Evolutionary conservation across 352 stramenopile genomes (phyloP).

Genomic region (Phytophthora tentaculata): DNA sequence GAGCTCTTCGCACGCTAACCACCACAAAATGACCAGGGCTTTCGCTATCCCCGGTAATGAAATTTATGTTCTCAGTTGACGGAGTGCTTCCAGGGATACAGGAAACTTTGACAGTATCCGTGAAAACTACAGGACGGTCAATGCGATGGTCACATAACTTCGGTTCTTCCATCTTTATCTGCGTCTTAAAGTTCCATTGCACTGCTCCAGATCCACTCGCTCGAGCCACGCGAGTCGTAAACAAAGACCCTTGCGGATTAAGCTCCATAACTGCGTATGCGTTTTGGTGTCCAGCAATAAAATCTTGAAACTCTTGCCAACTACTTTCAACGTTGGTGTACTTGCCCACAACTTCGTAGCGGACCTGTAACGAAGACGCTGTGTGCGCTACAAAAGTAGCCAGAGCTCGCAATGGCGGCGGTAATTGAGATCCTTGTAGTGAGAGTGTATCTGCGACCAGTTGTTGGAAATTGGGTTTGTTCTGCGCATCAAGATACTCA

Average conservation of each 20-base stretch:
- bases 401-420: slow-evolving; percentile 41
- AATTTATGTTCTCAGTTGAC: slow-evolving; percentile 51
- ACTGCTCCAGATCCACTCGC: slow-evolving; percentile 55
- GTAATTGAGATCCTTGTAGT: slow-evolving; percentile 21
- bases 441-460: slow-evolving; percentile 54
- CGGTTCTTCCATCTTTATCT: slow-evolving; percentile 60
- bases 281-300: slow-evolving; percentile 63
- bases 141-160: slow-evolving; percentile 54
- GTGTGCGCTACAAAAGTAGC: slow-evolving; percentile 60
- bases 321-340: slow-evolving; percentile 48
- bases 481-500: slow-evolving; percentile 55
- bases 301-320: slow-evolving; percentile 70
- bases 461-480: slow-evolving; percentile 58
- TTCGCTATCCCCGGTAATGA: slow-evolving; percentile 41
- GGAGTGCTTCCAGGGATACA: slow-evolving; percentile 45
- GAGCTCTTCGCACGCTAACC: slow-evolving; percentile 66
- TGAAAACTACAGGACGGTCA: slow-evolving; percentile 77
- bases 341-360: slow-evolving; percentile 69
- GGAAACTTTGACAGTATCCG: slow-evolving; percentile 72
- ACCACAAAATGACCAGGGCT: slow-evolving; percentile 69
- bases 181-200: slow-evolving; percentile 67
- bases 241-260: slow-evolving; percentile 68
- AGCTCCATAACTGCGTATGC: slow-evolving; percentile 71
- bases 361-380: slow-evolving; percentile 59
- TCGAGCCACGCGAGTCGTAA: slow-evolving; percentile 55